Conservation (phyloP, 352 stramenopile species). For the Pythium dissimile region DNA sequence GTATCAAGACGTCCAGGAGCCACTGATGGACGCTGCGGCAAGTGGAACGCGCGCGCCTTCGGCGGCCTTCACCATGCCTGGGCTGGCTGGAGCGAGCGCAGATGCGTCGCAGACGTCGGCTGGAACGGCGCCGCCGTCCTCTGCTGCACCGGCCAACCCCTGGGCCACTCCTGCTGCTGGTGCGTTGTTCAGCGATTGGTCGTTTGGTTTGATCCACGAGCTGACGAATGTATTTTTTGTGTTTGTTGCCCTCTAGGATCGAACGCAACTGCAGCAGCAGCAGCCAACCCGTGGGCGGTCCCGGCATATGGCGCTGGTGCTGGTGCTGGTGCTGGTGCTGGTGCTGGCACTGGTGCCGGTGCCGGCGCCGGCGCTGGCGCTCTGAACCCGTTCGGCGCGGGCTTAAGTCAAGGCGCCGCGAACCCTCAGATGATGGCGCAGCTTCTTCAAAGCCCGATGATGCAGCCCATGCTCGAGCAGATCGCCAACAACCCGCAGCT, state of each 20-base stretch:
- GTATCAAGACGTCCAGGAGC: conserved; percentile 94
- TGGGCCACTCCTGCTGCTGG: conserved; percentile 33
- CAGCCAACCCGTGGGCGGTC: conserved; percentile 46
- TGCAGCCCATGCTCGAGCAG: conserved; percentile 80
- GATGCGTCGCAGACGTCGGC: background rate
- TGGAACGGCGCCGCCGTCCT: conserved; percentile 11
- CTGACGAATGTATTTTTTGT: background rate
- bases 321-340: conserved; percentile 23
- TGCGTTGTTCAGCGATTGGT: background rate
- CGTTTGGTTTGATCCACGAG: background rate
- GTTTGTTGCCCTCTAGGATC: background rate
- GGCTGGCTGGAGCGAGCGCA: conserved; percentile 47
- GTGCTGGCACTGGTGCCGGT: conserved; percentile 10
- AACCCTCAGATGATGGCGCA: conserved; percentile 80
- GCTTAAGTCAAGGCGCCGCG: conserved; percentile 21
- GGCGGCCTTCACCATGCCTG: conserved; percentile 83
- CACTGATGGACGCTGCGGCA: conserved; percentile 91
- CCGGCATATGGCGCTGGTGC: background rate
- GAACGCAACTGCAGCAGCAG: conserved; percentile 15
- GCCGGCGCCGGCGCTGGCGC: conserved; percentile 15
- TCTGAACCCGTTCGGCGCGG: conserved; percentile 11
- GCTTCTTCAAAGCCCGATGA: conserved; percentile 85
- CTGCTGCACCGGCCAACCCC: conserved; percentile 44
- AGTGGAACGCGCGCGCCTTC: conserved; percentile 45
- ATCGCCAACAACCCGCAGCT: conserved; percentile 77